A percentile compares a stretch with the other conserved stretches of the same genome.
Conservation (phyloP, 371 early-diverging fungal genomes). For the Rhizomucor miehei region DNA sequence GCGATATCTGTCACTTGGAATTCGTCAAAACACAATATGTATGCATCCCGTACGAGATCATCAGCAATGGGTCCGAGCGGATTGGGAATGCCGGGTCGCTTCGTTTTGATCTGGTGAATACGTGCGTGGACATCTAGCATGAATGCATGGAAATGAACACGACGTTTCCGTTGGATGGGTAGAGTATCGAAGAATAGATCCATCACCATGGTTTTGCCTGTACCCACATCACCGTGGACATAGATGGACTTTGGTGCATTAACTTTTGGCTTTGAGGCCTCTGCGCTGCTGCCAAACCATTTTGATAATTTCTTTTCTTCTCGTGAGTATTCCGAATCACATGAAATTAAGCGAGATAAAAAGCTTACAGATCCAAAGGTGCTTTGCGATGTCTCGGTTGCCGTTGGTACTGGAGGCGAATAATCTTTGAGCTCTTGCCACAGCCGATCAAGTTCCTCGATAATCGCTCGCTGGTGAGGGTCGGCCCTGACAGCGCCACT, state of each 20-base stretch:
- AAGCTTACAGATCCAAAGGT: no score
- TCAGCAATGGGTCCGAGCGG: conserved; percentile 81
- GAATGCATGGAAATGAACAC: conserved; percentile 94
- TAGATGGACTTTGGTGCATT: conserved; percentile 64
- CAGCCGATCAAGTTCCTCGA: conserved; percentile 15
- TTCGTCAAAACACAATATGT: conserved; percentile 94
- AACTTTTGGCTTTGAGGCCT: no score
- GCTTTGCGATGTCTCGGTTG: no score
- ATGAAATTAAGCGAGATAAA: no score
- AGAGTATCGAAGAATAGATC: conserved; percentile 87
- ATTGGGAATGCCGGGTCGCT: conserved; percentile 51
- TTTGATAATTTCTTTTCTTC: no score
- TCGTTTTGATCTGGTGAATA: conserved; percentile 69
- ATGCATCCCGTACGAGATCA: conserved; percentile 75
- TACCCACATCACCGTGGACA: conserved; percentile 81
- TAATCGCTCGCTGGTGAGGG: conserved; percentile 19
- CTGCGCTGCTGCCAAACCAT: no score
- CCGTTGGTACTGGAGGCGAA: background rate
- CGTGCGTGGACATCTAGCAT: conserved; percentile 92
- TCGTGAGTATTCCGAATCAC: no score
- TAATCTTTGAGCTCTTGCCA: conserved; percentile 20
- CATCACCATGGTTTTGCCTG: conserved; percentile 97
- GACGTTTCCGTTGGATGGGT: conserved; percentile 67
- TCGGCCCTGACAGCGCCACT: conserved; percentile 12
- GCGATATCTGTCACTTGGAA: conserved; percentile 97